Evolutionary conservation across 345 rosid genomes (phyloP), one percentile per base, ranked within the genome.

Genomic region (Luvunga scandens): DNA sequence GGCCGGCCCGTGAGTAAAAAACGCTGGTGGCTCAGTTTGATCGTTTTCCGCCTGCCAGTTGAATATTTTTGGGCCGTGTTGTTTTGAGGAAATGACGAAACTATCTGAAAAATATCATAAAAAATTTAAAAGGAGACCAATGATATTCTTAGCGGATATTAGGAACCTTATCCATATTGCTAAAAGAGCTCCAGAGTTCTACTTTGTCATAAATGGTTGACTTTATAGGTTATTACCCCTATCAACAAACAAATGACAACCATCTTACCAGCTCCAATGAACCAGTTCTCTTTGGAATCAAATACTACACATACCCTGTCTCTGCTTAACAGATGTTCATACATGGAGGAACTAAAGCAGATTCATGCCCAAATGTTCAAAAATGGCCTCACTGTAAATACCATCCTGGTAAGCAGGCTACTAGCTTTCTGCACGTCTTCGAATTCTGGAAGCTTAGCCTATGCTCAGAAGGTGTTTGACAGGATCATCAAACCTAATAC

Each of bases 331-430:
- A 79, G 80, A 83, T 91, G 93, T 73, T 83, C 93, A 16, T 86
- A 70, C 64, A 80, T 83, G 79, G 76, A 78, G 25, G 89, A 86
- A 59, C 78, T 88, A 53, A 87, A 85, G 86, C 95, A 90, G 81
- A 81, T 90, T 78, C 94, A 92, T 66, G 89, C 92, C 61, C 85
- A 70, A 0, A 84, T 92, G 89, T 60, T 87, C 48, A 94, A 91
- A 83, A 76, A 88, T 63, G 90, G 97, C 53, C 78, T 79, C n/a
- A 45, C 79, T 34, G 82, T 63, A 8, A 84, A 89, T 57, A 71
- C 83, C 66, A 57, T 79, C 48, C 81, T 86, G 38, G 60, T 80
- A 19, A 83, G 87, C 77, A 87, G 77, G 85, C 84, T 91, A 73
- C 84, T 90, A 8, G 81, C 86, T 55, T 77, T 81, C 80, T 88